Evolutionary conservation across 805 yeast species (phyloP), one percentile per base, ranked within the genome.

Genomic region (Yarrowia yakushimensis): DNA sequence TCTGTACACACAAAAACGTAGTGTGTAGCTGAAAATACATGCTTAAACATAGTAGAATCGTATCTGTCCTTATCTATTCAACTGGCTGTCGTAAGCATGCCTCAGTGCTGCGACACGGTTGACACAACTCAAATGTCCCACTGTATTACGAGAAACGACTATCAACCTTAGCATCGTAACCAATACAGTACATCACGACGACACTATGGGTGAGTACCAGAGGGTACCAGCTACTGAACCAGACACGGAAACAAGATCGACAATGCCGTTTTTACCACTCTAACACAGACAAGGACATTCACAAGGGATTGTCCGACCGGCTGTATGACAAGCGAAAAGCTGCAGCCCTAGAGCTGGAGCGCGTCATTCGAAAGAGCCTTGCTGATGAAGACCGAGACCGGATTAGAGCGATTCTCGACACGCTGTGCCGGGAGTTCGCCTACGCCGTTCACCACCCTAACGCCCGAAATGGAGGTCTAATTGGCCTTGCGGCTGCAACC

Each of bases 401-500:
- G 57, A 84, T 89, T 60, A 80, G 80, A 46, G 74, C 74, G 27
- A 81, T 83, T 64, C 88, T 93, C 43, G 85, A 82, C 64, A 96
- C 91, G 70, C 77, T 94, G 63, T 81, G 90, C 54, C 78, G 85
- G 41, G 91, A 87, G 67, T 87, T 83, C 70, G 90, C 93, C 0
- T 87, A 90, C 77, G 83, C 97, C 41, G 82, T 88, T 63, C 88
- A 92, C 78, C 85, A 89, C 75, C 85, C 97, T 59, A 80, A 88
- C 79, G 90, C 96, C 6, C 82, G 97, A 68, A 92, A 91, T 78
- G 99, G 99, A 17, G 97, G 98, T 0, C 79, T 93, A 42, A 93
- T 96, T 67, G 98, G 98, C 0, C 77, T 94, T 18, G 99, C 98
- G 5, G 96, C 97, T 12, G 94, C 91, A 4, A 91, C 97, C 0